phyloP scores from a whole-genome alignment of 2,329 filamentous ascomycete genomes.

The Fusarium algeriense region DNA sequence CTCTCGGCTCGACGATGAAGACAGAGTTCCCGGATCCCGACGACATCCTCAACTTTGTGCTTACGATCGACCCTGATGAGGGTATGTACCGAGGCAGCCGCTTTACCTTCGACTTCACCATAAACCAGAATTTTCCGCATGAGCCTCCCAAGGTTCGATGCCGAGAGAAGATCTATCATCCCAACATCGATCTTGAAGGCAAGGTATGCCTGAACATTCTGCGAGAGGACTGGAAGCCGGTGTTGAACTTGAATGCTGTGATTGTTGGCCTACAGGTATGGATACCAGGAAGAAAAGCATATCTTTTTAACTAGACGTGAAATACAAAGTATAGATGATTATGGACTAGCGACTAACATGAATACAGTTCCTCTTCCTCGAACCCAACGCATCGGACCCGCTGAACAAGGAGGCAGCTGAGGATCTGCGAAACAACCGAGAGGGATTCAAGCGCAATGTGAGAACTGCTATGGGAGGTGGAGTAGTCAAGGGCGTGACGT shows the following conservation, averaged over 20 bases:
- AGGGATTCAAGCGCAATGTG: constrained; percentile 93
- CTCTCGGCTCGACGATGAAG: constrained; percentile 82
- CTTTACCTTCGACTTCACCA: constrained; percentile 91
- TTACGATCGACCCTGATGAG: constrained; percentile 88
- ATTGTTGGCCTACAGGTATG: constrained; percentile 90
- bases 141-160: constrained; percentile 98
- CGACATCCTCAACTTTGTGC: constrained; percentile 86
- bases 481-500: constrained; percentile 76
- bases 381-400: constrained; percentile 97
- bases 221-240: constrained; percentile 98
- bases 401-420: constrained; percentile 98
- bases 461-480: constrained; percentile 86
- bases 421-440: constrained; percentile 86
- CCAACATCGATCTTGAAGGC: constrained; percentile 97
- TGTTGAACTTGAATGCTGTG: constrained; percentile 95
- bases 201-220: constrained; percentile 99
- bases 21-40: constrained; percentile 85
- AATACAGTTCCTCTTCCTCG: constrained; percentile 90
- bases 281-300: not conserved
- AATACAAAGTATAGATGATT: not conserved
- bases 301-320: not conserved
- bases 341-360: constrained; percentile 36
- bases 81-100: constrained; percentile 87
- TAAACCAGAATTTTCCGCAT: constrained; percentile 96
- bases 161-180: constrained; percentile 98